Evolutionary conservation across 1,139 yeast species (phyloP), one percentile per base, ranked within the genome.

Genomic region (Suhomyces maxii): DNA sequence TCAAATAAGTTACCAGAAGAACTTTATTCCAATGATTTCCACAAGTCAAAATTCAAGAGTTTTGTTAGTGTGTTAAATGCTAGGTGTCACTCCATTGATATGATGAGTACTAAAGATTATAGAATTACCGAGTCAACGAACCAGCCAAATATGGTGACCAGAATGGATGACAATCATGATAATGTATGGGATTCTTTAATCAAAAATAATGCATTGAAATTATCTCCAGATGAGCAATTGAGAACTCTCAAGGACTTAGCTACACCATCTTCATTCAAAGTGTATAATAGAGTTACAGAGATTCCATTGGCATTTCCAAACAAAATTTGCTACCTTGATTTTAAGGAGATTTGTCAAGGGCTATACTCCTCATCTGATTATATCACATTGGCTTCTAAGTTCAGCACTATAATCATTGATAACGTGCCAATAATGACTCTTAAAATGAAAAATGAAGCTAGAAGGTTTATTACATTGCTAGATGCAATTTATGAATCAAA

Each of bases 1-100:
- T 82, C 89, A 1, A 85, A 85, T 54, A 74, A 86, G 56, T 64
- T 84, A 12, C 91, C 90, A 0, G 88, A 84, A 53, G 86, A 85
- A 49, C 69, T 85, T 36, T 85, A 85, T 54, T 76, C 88, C 1
- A 82, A 81, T 10, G 83, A 80, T 44, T 84, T 84, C 59, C 79
- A 82, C 52, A 81, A 79, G 55, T 67, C 73, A 7, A 82, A 80
- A 41, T 83, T 85, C 61, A 71, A 76, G 45, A 67, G 73, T 10
- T 85, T 85, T 62, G 80, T 80, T 37, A 69, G 76, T 8, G 76
- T 85, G 4, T 64, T 85, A 38, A 79, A 82, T 52, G 61, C 80
- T n/a, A 68, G 89, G 50, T 85, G 91, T 59, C 73, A 77, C 25
- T 71, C 83, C 2, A 67, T 82, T 41, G 88, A 85, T 53, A 84